Evolutionary conservation across 371 early-diverging fungal genomes (phyloP).

Genomic region (Mortierella sp.): DNA sequence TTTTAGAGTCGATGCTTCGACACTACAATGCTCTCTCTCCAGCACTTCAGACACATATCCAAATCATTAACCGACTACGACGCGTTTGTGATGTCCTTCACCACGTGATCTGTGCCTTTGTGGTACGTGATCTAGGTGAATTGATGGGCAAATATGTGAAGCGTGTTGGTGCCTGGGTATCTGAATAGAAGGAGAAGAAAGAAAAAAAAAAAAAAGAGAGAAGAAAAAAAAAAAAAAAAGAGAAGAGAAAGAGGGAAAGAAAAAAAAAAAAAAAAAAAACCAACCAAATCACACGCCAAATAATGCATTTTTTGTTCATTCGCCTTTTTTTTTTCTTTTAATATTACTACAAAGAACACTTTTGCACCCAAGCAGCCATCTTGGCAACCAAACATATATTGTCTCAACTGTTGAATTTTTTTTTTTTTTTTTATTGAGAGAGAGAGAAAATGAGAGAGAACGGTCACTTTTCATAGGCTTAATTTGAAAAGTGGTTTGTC

Average conservation of each 20-base stretch:
- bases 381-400: too few species aligned
- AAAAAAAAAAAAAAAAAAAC: neutral
- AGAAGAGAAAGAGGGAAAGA: neutral
- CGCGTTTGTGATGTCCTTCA: conserved; percentile 46
- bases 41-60: conserved; percentile 31
- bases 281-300: neutral
- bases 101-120: conserved; percentile 52
- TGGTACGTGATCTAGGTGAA: conserved; percentile 51
- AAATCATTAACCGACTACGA: conserved; percentile 42
- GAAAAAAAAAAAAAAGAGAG: neutral
- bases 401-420: too few species aligned
- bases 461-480: too few species aligned
- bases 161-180: conserved; percentile 42
- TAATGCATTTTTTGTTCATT: neutral
- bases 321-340: neutral
- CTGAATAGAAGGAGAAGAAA: conserved; percentile 15
- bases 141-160: conserved; percentile 53
- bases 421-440: too few species aligned
- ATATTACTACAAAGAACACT: neutral
- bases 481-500: too few species aligned
- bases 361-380: too few species aligned
- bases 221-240: neutral
- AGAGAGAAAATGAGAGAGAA: too few species aligned
- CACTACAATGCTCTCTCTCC: conserved; percentile 35
- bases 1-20: conserved; percentile 41